Evolutionary conservation across 23 red algal species (phyloP).

Genomic region (Cyanidioschyzon merolae): DNA sequence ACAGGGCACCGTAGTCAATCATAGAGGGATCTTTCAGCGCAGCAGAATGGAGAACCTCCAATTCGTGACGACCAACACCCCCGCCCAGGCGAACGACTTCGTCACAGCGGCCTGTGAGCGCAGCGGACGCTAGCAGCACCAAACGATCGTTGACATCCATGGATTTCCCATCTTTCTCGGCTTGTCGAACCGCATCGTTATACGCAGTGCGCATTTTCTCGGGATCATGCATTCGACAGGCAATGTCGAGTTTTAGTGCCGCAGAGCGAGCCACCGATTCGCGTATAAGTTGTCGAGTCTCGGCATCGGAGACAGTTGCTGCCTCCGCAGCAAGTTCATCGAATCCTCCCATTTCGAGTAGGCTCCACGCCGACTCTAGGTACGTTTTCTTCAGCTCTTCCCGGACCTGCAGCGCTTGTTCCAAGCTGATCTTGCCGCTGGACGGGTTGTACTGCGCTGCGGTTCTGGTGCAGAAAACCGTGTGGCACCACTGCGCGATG

Average conservation of each 20-base stretch:
- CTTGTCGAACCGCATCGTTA: constrained; percentile 9
- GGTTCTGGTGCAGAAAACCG: constrained; percentile 23
- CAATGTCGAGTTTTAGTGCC: constrained; percentile 16
- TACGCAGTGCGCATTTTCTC: constrained; percentile 21
- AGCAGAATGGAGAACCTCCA: constrained; percentile 27
- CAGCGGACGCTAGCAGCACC: constrained; percentile 23
- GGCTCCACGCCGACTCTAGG: constrained; percentile 21
- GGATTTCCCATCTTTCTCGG: background rate
- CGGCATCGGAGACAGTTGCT: constrained; percentile 3
- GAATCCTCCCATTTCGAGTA: constrained; percentile 14
- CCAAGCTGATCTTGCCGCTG: background rate
- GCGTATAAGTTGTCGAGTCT: background rate
- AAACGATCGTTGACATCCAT: constrained; percentile 6
- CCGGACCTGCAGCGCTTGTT: background rate
- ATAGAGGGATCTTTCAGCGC: constrained; percentile 29
- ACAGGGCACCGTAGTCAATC: constrained; percentile 33
- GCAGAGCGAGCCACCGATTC: constrained; percentile 15
- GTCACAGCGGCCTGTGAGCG: constrained; percentile 21
- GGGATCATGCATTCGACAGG: constrained; percentile 19
- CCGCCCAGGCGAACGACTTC: constrained; percentile 22
- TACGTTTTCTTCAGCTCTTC: constrained; percentile 20
- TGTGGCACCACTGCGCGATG: constrained; percentile 33
- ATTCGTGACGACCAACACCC: constrained; percentile 3
- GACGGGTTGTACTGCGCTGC: constrained; percentile 25
- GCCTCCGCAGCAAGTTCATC: constrained; percentile 4